A percentile compares a stretch with the other conserved stretches of the same genome.
phyloP scores from a whole-genome alignment of 192 early-diverging fungal species.

The Hyaloraphidium curvatum region DNA sequence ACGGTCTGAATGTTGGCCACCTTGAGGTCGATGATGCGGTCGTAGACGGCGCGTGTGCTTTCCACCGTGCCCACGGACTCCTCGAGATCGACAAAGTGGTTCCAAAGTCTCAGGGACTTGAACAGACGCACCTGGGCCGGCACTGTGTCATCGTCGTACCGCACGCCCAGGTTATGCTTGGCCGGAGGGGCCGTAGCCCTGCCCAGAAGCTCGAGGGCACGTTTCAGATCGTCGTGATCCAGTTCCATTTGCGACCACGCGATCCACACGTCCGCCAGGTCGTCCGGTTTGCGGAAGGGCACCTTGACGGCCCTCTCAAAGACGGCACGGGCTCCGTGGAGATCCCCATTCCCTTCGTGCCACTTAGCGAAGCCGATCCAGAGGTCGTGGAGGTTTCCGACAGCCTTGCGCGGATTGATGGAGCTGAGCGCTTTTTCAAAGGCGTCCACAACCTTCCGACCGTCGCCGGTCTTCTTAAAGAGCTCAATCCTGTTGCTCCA shows the following conservation, averaged over 20 bases:
- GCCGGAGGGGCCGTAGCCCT: constrained; percentile 52
- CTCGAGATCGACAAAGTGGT: constrained; percentile 82
- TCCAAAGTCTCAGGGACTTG: constrained; percentile 78
- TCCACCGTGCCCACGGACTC: constrained; percentile 66
- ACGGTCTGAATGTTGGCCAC: constrained; percentile 93
- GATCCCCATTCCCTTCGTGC: constrained; percentile 38
- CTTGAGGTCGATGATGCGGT: constrained; percentile 76
- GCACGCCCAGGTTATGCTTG: constrained; percentile 14
- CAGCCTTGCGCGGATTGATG: constrained; percentile 54
- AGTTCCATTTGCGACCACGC: constrained; percentile 82
- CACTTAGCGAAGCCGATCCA: constrained; percentile 74
- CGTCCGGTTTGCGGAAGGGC: constrained; percentile 57
- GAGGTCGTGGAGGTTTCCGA: constrained; percentile 56
- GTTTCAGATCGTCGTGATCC: constrained; percentile 24
- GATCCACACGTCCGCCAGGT: constrained; percentile 75
- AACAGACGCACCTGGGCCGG: constrained; percentile 63
- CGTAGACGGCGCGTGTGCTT: constrained; percentile 64
- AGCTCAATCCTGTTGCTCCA: constrained; percentile 77
- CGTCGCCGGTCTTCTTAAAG: constrained; percentile 27
- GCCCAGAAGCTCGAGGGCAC: constrained; percentile 63
- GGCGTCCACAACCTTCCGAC: constrained; percentile 43
- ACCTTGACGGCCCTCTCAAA: constrained; percentile 70
- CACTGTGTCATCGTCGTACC: constrained; percentile 61
- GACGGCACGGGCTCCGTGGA: constrained; percentile 47
- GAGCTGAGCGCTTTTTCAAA: constrained; percentile 51